Conservation (phyloP, 805 yeast species). For the Candida insectalens region DNA sequence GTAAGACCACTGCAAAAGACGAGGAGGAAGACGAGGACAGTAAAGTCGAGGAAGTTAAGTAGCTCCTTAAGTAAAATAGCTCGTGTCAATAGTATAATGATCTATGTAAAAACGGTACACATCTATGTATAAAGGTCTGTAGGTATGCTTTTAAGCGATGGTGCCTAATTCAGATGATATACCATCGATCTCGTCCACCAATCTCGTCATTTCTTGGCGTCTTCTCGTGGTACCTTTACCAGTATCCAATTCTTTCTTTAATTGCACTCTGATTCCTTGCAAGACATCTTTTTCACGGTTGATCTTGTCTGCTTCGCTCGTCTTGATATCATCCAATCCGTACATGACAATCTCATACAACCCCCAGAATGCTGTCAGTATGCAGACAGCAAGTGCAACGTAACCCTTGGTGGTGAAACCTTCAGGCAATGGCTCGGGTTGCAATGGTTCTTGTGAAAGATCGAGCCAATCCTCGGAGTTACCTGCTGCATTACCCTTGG, state of each 20-base stretch:
- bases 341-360: slow-evolving; percentile 47
- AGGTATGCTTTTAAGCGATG: too few species aligned
- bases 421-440: slow-evolving; percentile 51
- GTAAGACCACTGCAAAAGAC: slow-evolving; percentile 22
- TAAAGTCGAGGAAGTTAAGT: slow-evolving; percentile 3
- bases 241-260: slow-evolving; percentile 8
- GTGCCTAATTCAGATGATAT: too few species aligned
- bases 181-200: slow-evolving; percentile 16
- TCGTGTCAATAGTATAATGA: too few species aligned
- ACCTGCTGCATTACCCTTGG: slow-evolving; percentile 70
- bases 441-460: slow-evolving; percentile 50
- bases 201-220: slow-evolving; percentile 6
- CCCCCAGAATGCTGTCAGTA: slow-evolving; percentile 50
- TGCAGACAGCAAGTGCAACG: slow-evolving; percentile 46
- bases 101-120: too few species aligned
- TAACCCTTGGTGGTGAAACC: slow-evolving; percentile 71
- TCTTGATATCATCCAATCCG: slow-evolving; percentile 55
- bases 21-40: slow-evolving; percentile 11
- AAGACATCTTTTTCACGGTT: slow-evolving; percentile 10
- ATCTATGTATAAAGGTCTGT: not conserved
- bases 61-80: too few species aligned
- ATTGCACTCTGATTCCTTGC: slow-evolving; percentile 7
- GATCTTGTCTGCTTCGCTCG: slow-evolving; percentile 15
- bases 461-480: slow-evolving; percentile 42
- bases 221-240: slow-evolving; percentile 2